phyloP scores from a whole-genome alignment of 2,329 filamentous ascomycete genomes.

The Fusarium penzigii region DNA sequence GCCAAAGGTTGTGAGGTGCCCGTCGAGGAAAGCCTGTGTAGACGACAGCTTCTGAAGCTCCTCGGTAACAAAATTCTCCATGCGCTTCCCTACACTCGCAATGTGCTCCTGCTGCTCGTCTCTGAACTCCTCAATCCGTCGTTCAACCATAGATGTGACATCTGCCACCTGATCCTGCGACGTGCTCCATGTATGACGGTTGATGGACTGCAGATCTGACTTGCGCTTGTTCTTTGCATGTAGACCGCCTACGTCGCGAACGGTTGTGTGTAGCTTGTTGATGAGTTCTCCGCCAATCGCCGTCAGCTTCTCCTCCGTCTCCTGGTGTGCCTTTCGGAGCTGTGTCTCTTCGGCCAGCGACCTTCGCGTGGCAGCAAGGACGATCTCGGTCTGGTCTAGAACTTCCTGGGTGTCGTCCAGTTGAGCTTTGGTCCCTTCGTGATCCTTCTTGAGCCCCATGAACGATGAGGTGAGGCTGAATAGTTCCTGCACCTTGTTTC shows the following conservation, averaged over 20 bases:
- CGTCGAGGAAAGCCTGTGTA: conserved; percentile 70
- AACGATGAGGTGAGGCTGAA: conserved; percentile 85
- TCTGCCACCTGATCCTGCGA: conserved; percentile 75
- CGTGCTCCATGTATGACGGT: conserved; percentile 75
- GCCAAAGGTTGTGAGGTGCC: conserved; percentile 68
- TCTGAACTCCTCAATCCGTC: conserved; percentile 71
- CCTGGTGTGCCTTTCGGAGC: conserved; percentile 79
- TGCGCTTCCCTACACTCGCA: conserved; percentile 64
- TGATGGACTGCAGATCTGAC: conserved; percentile 78
- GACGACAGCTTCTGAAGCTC: conserved; percentile 72
- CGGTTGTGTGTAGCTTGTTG: conserved; percentile 73
- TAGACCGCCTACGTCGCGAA: conserved; percentile 77
- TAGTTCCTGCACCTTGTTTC: conserved; percentile 92
- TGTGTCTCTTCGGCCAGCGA: conserved; percentile 77
- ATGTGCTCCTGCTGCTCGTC: conserved; percentile 72
- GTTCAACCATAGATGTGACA: conserved; percentile 76
- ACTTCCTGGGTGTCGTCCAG: conserved; percentile 80
- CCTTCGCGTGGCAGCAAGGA: conserved; percentile 75
- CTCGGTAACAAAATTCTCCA: conserved; percentile 74
- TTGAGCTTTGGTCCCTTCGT: conserved; percentile 71
- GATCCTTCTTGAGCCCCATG: conserved; percentile 84
- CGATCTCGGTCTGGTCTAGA: conserved; percentile 84
- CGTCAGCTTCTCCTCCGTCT: conserved; percentile 77
- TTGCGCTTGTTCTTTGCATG: conserved; percentile 86
- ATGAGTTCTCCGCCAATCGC: conserved; percentile 75